phyloP scores from a whole-genome alignment of 139 green algal genomes.

The Monoraphidium neglectum region DNA sequence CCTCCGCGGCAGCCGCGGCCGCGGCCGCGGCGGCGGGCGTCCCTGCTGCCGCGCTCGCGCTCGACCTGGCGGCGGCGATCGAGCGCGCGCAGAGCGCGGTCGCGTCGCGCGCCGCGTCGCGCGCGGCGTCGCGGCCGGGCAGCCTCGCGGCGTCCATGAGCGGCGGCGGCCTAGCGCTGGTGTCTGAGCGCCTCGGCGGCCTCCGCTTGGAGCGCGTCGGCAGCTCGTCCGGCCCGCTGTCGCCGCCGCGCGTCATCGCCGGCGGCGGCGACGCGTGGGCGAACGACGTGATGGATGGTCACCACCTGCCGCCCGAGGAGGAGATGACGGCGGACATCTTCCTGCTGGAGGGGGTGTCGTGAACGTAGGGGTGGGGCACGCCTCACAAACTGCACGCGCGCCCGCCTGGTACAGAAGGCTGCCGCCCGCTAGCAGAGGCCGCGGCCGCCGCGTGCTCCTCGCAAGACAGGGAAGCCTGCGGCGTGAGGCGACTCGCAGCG shows the following conservation, averaged over 20 bases:
- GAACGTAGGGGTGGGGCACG: no score
- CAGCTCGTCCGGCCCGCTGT: conserved; percentile 18
- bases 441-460: no score
- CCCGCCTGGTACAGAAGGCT: no score
- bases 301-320: conserved; percentile 16
- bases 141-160: not conserved
- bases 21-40: not conserved
- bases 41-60: not conserved
- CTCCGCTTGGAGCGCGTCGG: not conserved
- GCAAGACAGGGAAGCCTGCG: no score
- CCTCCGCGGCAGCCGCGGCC: not conserved
- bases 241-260: conserved; percentile 3
- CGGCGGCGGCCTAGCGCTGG: not conserved
- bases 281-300: not conserved
- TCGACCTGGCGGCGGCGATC: conserved; percentile 7
- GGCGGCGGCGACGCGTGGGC: not conserved
- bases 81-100: not conserved
- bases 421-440: no score
- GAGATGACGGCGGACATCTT: conserved; percentile 36
- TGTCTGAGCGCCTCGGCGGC: not conserved
- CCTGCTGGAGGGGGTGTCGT: not conserved
- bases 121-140: not conserved
- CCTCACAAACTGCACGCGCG: no score
- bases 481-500: no score
- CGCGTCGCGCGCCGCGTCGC: not conserved